A percentile compares a stretch with the other conserved stretches of the same genome.
phyloP scores from a whole-genome alignment of 306 rosid genomes.

The Quercus berberidifolia region DNA sequence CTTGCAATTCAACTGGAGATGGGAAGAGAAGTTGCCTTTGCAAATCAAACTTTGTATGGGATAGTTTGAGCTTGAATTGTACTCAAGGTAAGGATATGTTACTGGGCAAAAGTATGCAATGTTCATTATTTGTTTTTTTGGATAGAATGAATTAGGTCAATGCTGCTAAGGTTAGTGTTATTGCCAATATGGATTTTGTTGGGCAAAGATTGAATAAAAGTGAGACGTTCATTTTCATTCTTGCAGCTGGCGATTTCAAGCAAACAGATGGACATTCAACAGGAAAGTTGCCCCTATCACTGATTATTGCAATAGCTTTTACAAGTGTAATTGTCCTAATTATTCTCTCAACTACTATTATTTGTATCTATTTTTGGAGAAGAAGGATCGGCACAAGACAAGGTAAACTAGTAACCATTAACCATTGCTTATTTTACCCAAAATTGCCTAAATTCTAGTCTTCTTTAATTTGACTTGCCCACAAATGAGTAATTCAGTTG shows the following conservation, averaged over 20 bases:
- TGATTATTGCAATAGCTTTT: slow-evolving; percentile 36
- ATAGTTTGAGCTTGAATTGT: slow-evolving; percentile 54
- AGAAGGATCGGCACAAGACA: slow-evolving; percentile 34
- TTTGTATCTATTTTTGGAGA: slow-evolving; percentile 42
- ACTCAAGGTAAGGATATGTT: slow-evolving; percentile 36
- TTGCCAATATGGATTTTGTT: background rate
- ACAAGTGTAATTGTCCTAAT: slow-evolving; percentile 31
- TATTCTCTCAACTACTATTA: slow-evolving; percentile 39
- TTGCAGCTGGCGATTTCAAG: slow-evolving; percentile 27
- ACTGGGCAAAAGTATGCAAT: background rate
- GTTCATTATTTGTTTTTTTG: background rate
- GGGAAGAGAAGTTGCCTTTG: slow-evolving; percentile 59
- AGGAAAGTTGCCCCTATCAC: slow-evolving; percentile 32
- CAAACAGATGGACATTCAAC: slow-evolving; percentile 17
- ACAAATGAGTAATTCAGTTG: slow-evolving; percentile 7
- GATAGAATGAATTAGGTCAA: background rate
- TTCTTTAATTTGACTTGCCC: background rate
- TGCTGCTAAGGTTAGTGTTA: background rate
- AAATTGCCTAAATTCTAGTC: slow-evolving; percentile 4
- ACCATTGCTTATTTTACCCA: background rate
- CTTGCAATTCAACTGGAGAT: slow-evolving; percentile 46
- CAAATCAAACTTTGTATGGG: slow-evolving; percentile 46
- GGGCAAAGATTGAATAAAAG: background rate
- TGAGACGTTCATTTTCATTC: background rate
- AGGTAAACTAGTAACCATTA: slow-evolving; percentile 38